Conservation (phyloP, 2,329 filamentous ascomycete species). For the Helicocarpus griseus region DNA sequence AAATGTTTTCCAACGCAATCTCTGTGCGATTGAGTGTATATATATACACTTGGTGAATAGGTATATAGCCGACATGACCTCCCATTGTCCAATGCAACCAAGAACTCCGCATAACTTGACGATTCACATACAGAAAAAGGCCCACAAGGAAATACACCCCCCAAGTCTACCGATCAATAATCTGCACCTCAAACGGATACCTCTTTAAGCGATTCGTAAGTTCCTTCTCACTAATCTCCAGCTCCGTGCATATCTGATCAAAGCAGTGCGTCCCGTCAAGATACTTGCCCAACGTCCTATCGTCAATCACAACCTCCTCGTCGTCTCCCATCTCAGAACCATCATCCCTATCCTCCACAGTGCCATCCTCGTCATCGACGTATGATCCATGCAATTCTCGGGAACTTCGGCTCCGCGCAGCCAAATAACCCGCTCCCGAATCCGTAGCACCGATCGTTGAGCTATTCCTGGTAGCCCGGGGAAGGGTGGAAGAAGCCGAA, state of each 20-base stretch:
- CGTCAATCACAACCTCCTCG: slow-evolving; percentile 25
- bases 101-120: no score
- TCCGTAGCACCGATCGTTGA: slow-evolving; percentile 6
- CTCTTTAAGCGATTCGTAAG: slow-evolving; percentile 34
- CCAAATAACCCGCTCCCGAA: background rate
- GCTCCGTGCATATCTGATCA: slow-evolving; percentile 42
- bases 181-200: slow-evolving; percentile 35
- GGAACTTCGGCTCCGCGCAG: background rate
- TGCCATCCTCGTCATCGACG: slow-evolving; percentile 4
- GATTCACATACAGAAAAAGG: no score
- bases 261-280: slow-evolving; percentile 41
- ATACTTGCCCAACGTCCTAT: slow-evolving; percentile 31
- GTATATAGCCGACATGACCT: no score
- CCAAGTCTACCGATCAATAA: slow-evolving; percentile 34
- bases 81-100: no score
- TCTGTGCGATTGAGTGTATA: no score
- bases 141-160: background rate
- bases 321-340: slow-evolving; percentile 5
- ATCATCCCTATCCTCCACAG: slow-evolving; percentile 7
- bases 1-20: no score
- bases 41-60: no score
- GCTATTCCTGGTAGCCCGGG: slow-evolving; percentile 5
- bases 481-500: slow-evolving; percentile 7
- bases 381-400: background rate
- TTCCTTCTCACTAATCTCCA: slow-evolving; percentile 39